Evolutionary conservation across 805 yeast genomes (phyloP), one percentile per base, ranked within the genome.

Genomic region (Yamadazyma scolyti): DNA sequence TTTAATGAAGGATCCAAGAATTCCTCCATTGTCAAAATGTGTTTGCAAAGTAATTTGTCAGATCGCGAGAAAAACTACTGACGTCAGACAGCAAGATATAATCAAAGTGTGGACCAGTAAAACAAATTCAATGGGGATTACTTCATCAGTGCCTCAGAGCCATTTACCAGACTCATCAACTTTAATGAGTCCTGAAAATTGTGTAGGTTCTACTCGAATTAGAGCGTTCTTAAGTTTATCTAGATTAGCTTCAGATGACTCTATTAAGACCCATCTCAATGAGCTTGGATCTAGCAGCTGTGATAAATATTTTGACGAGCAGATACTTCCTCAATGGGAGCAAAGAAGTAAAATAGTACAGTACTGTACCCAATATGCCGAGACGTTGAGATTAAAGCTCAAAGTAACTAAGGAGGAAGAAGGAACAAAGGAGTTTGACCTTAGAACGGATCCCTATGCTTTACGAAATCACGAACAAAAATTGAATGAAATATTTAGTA

Each of bases 381-480:
- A 23, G 6, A 26, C 29, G 2, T 40, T 63, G 17, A 48, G 60
- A n/a, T 26, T 36, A 10, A 36, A 42, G 9, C 38, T 48, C 10
- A 14, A 16, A 10, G 19, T 10, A 10, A 5, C 15, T 20, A 7
- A 18, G 13, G 30, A 23, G 19, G 20, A 23, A 9, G 29, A 33
- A 10, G 15, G 25, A 3, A 36, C 42, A 4, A 37, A 26, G 13
- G 25, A 43, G 11, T 52, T 48, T 26, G 63, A 63, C 33, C 46
- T 62, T 24, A 42, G 68, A 18, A 34, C 50, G 2, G 67, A 65
- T 36, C 72, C 72, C 0, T 65, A 65, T 28, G 69, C 71, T 5
- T 34, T 39, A 15, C 48, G 44, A 30, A 42, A 48, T 30, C 44
- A 54, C 25, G 46, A 44, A 7, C 46, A 47, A 13, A 29, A 37